These are phyloP conservation scores for Trichophyton simii DNA, from an alignment of 2,329 filamentous ascomycete genomes.

Conservation along the genomic window DNA sequence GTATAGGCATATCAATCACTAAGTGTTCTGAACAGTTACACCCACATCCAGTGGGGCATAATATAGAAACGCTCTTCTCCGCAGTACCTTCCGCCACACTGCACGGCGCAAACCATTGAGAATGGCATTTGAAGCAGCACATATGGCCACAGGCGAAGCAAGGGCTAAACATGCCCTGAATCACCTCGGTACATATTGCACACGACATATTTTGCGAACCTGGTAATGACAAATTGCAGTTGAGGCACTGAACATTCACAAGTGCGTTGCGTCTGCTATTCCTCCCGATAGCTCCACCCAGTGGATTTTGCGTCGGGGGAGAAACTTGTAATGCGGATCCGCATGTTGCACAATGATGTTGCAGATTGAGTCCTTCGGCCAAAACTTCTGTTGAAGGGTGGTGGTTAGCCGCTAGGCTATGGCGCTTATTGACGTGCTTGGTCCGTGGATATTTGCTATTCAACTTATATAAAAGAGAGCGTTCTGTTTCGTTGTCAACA, in stretches of 20 bases:
- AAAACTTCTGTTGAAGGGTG: background rate
- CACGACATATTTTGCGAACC: constrained; percentile 29
- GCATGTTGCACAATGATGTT: constrained; percentile 32
- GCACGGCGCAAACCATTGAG: constrained; percentile 26
- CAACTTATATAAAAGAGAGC: background rate
- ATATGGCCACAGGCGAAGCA: constrained; percentile 39
- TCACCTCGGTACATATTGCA: constrained; percentile 32
- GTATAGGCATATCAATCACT: constrained; percentile 23
- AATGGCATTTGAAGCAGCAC: constrained; percentile 35
- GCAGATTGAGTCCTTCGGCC: constrained; percentile 28
- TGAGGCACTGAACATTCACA: constrained; percentile 21
- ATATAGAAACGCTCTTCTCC: constrained; percentile 14
- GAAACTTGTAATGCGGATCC: constrained; percentile 26
- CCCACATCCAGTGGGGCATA: constrained; percentile 37
- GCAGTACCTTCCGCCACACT: constrained; percentile 6
- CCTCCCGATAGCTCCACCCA: constrained; percentile 15
- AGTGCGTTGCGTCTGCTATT: constrained; percentile 14
- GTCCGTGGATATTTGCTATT: background rate
- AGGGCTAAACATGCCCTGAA: constrained; percentile 35
- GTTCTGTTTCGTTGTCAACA: background rate
- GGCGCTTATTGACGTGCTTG: background rate
- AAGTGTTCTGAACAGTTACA: constrained; percentile 34
- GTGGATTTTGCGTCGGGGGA: constrained; percentile 19
- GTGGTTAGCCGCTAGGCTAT: background rate
- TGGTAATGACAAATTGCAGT: constrained; percentile 25